A percentile compares a stretch with the other conserved stretches of the same genome.
These are phyloP conservation scores for Plasmodium reichenowi DNA, from an alignment of 169 alveolate species.

Conservation along the genomic window DNA sequence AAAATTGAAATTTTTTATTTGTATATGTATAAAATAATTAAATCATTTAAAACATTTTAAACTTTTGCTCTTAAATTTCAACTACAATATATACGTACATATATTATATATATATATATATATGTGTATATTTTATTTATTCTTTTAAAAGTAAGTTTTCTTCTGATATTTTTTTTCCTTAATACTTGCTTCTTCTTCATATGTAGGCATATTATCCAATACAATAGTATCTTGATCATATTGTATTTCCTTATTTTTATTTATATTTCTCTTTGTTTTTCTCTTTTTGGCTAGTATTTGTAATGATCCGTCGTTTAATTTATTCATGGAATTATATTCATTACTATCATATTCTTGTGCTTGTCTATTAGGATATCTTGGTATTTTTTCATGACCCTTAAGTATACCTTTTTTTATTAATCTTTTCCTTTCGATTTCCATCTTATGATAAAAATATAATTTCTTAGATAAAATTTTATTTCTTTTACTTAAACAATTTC, in stretches of 20 bases:
- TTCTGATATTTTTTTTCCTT: constrained; percentile 69
- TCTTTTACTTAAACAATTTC: constrained; percentile 72
- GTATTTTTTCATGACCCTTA: constrained; percentile 66
- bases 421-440: constrained; percentile 66
- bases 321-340: constrained; percentile 53
- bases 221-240: constrained; percentile 66
- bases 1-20: too few relatives aligned
- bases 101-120: neutral
- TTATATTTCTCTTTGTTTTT: constrained; percentile 44
- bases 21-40: too few relatives aligned
- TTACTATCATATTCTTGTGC: constrained; percentile 71
- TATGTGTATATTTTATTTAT: neutral
- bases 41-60: too few relatives aligned
- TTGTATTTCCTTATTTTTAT: constrained; percentile 9
- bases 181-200: constrained; percentile 64
- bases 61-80: neutral
- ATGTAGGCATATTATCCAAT: constrained; percentile 75
- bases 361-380: constrained; percentile 74
- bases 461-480: constrained; percentile 75
- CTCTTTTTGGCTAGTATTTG: constrained; percentile 69
- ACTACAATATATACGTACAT: neutral
- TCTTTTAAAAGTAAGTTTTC: constrained; percentile 57
- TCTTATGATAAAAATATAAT: constrained; percentile 73
- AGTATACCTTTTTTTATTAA: constrained; percentile 72
- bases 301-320: constrained; percentile 61